phyloP scores from a whole-genome alignment of 169 alveolate species.

The Plasmodium gonderi region DNA sequence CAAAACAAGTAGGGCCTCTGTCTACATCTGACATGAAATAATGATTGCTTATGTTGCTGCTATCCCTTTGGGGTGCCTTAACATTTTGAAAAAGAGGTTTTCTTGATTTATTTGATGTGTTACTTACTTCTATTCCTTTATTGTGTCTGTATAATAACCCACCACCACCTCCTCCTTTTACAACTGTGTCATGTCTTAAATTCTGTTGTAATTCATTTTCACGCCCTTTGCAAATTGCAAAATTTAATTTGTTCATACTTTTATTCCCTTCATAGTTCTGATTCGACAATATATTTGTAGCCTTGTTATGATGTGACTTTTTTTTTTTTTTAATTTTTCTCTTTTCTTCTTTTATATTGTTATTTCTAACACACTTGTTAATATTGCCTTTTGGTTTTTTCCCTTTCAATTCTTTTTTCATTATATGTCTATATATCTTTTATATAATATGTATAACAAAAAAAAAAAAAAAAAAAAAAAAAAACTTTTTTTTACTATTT shows the following conservation, averaged over 20 bases:
- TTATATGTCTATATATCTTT: neutral
- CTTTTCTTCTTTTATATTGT: neutral
- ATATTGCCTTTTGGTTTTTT: slow-evolving; percentile 9
- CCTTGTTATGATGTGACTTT: neutral
- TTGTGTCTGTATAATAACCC: neutral
- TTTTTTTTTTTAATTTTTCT: slow-evolving; percentile 19
- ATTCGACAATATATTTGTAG: neutral
- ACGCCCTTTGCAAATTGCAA: neutral
- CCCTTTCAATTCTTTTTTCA: slow-evolving; percentile 46
- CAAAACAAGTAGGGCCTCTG: neutral
- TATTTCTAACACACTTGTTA: slow-evolving; percentile 5
- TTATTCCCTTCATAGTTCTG: neutral
- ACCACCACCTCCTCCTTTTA: neutral
- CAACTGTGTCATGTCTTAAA: neutral
- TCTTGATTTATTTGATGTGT: neutral
- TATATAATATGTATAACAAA: neutral
- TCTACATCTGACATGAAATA: neutral
- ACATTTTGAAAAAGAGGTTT: slow-evolving; percentile 3
- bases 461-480: too few relatives aligned
- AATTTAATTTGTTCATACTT: neutral
- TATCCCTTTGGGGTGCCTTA: neutral
- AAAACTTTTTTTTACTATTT: neutral
- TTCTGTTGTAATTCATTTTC: neutral
- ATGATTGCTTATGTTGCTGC: neutral
- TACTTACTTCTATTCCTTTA: neutral